phyloP scores from a whole-genome alignment of 768 basidiomycete species.

The Psilocybe cyanescens region DNA sequence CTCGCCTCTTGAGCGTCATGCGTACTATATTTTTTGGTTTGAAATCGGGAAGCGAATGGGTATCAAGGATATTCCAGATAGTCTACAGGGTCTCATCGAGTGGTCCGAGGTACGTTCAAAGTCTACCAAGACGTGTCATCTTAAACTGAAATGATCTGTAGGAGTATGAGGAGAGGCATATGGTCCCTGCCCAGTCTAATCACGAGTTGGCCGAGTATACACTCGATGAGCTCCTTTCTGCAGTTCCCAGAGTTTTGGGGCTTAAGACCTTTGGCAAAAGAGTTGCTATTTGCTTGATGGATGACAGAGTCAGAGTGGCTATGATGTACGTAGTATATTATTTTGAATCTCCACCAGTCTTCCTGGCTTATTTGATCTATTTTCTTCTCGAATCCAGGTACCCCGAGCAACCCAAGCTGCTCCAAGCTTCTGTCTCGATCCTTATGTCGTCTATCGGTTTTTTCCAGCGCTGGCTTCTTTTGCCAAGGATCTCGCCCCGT shows the following conservation, averaged over 20 bases:
- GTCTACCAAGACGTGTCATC: too few species aligned
- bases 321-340: slow-evolving; percentile 44
- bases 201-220: slow-evolving; percentile 42
- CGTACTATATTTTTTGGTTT: slow-evolving; percentile 45
- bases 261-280: slow-evolving; percentile 37
- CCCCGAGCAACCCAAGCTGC: slow-evolving; percentile 36
- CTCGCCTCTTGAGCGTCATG: slow-evolving; percentile 47
- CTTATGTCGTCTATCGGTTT: slow-evolving; percentile 29
- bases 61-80: slow-evolving; percentile 49
- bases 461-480: slow-evolving; percentile 40
- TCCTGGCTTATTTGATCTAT: background rate
- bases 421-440: slow-evolving; percentile 29
- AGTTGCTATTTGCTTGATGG: slow-evolving; percentile 40
- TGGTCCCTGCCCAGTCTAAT: slow-evolving; percentile 47
- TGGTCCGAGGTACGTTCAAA: slow-evolving; percentile 41
- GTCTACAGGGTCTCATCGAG: slow-evolving; percentile 34
- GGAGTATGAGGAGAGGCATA: slow-evolving; percentile 44
- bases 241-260: slow-evolving; percentile 40
- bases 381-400: slow-evolving; percentile 29
- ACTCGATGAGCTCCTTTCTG: slow-evolving; percentile 41
- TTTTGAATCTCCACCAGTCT: background rate
- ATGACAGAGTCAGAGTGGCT: slow-evolving; percentile 46
- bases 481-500: slow-evolving; percentile 33
- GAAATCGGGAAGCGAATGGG: slow-evolving; percentile 52
- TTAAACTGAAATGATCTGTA: slow-evolving; percentile 13